Base-by-base conservation (phyloP, 257 asterid genomes). In the Plantago major region DNA sequence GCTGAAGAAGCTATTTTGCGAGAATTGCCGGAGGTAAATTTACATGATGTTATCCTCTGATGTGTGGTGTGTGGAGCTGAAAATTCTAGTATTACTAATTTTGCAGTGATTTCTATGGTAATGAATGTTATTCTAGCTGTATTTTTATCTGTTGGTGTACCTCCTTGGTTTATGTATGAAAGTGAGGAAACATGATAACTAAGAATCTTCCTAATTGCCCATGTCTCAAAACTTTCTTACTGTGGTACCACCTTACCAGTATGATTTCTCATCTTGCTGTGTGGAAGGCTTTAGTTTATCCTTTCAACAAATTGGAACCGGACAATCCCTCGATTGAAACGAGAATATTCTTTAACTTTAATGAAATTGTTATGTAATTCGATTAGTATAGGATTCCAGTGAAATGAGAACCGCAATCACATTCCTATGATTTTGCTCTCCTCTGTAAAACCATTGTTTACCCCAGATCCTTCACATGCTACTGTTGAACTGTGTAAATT, bases 1-100 rank as follows among this genome's bases (percentile, higher is more conserved):
- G 90, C 89, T 65, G 99, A 93, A 78, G 96, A 80, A 81, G 89
- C 96, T 75, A 61, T 89, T 44, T 65, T 86, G 53, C 78, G 71
- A 18, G 87, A 80, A 71, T 38, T 89, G 48, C 95, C 96, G 6
- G 97, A 87, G 95, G 99, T 88, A 56, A 64, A 63, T 70, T 57
- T 58, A 26, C 48, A 42, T 63, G 17, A 33, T 45, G 26, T 37
- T 54, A 7, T 59, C 46, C 50, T 38, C 46, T 60, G 11, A 43
- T 13, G 53, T 65, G 51, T 51, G 13, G 64, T 62, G 22, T 11
- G 45, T 19, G 66, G 62, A 51, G 62, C 42, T 64, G 49, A 9
- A 58, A 40, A 4, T 49, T 58, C 16, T 47, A 5, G 44, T 33
- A 13, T 46, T 49, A 18, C 4, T 33, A 10, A 50, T 28, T 13